Conservation (phyloP, 2,329 filamentous ascomycete genomes). For the Ophiostoma ips region DNA sequence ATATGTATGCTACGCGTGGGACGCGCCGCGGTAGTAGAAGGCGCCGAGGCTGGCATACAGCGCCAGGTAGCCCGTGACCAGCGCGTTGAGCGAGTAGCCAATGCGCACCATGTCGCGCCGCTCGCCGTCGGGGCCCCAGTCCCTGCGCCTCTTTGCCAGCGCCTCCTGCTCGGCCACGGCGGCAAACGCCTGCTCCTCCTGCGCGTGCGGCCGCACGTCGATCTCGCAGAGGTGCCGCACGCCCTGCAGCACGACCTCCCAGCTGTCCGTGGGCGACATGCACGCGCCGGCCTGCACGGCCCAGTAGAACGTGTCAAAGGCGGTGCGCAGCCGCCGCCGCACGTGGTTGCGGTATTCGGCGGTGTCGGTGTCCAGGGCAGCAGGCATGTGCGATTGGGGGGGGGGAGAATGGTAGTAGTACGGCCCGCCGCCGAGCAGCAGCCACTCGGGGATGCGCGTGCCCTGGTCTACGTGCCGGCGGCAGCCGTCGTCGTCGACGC, state of each 20-base stretch:
- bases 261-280: not conserved
- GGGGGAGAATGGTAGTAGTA: not conserved
- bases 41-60: constrained; percentile 9
- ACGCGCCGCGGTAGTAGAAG: too few species aligned
- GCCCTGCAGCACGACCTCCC: constrained; percentile 11
- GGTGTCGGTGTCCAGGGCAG: not conserved
- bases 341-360: not conserved
- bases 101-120: not conserved
- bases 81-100: constrained; percentile 1
- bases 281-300: not conserved
- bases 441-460: constrained; percentile 6
- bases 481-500: too few species aligned
- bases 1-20: too few species aligned
- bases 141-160: too few species aligned
- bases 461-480: not conserved
- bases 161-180: not conserved
- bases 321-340: not conserved
- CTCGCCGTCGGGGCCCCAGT: constrained; percentile 1
- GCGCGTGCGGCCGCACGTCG: not conserved
- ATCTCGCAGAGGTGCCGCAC: constrained; percentile 5
- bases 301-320: constrained; percentile 3
- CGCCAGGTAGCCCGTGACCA: constrained; percentile 4
- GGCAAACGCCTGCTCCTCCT: not conserved
- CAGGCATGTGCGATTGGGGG: too few species aligned
- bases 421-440: constrained; percentile 3